Evolutionary conservation across 176 grass and related monocot genomes (phyloP).

Genomic region (Pharus latifolius): DNA sequence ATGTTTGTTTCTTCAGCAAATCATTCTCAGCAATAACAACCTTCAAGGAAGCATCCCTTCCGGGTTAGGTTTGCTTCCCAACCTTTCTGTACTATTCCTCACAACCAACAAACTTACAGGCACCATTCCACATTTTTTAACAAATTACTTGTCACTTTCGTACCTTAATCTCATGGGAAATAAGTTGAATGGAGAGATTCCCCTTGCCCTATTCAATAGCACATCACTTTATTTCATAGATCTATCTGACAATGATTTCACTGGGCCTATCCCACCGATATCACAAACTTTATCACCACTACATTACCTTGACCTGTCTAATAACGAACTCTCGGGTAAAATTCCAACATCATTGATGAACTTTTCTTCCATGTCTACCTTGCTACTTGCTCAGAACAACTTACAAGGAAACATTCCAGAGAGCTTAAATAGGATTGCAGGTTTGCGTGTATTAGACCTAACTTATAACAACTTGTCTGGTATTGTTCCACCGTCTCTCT

Average conservation of each 20-base stretch:
- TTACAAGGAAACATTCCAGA: background rate
- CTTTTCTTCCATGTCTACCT: background rate
- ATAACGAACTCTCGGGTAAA: background rate
- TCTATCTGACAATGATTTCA: background rate
- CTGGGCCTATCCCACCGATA: background rate
- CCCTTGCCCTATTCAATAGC: background rate
- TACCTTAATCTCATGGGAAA: background rate
- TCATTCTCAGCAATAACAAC: conserved; percentile 17
- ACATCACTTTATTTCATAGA: background rate
- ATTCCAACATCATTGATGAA: conserved; percentile 12
- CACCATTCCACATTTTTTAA: conserved; percentile 9
- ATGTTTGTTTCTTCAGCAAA: conserved; percentile 14
- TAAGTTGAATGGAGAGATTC: conserved; percentile 8
- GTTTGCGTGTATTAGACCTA: background rate
- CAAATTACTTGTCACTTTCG: background rate
- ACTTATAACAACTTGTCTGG: background rate
- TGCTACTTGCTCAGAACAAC: background rate
- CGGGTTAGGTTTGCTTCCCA: background rate
- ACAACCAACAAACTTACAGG: background rate
- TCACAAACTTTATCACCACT: background rate
- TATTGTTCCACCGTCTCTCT: background rate
- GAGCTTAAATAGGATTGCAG: background rate
- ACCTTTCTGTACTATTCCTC: background rate
- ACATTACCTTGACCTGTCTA: background rate
- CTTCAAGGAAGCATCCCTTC: conserved; percentile 25